Base-by-base conservation (phyloP, 2,329 filamentous ascomycete genomes). In the Colletotrichum sp. region DNA sequence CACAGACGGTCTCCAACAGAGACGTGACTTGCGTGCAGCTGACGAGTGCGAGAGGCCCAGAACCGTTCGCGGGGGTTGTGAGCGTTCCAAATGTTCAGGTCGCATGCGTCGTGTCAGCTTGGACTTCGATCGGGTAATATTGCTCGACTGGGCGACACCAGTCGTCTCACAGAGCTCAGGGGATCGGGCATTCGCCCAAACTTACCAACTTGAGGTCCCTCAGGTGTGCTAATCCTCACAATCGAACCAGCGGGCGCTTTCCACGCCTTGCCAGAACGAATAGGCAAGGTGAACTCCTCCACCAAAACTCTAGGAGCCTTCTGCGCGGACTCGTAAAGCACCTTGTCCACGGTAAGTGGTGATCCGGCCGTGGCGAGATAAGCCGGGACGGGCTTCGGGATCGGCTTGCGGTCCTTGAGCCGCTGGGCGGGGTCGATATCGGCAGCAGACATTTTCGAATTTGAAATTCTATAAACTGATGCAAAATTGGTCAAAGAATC, bases 11-110 rank as follows among this genome's bases (percentile, higher is more conserved):
- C 94, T 67, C 92, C 89, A 0, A 92, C 91, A 0, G 89, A 90
- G 59, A 98, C 90, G 82, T 98, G 95, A 3, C 93, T 93, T 16
- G 93, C 91, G 79, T 98, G 94, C 21, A 98, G 89, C 82, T 98
- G 95, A 74, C 93, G 90, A 15, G 95, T 97, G 49, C 95, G 90
- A 1, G 92, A 89, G 2, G 95, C 95, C 95, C 95, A 98, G 87
- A 98, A 95, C 57, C 92, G 89, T 83, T 98, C 95, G 16, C 94
- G 91, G 0, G 95, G 93, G 83, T 97, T 96, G 78, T 92, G 86
- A 7, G 89, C 88, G 80, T 94, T 95, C 94, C 94, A 98, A 80
- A 97, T 90, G 83, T 98, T 98, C 21, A 97, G 86, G 80, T 97
- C 95, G 70, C 95, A 94, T 85, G 62, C 26, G 3, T 15, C 6